A percentile compares a stretch with the other conserved stretches of the same genome.
phyloP scores from a whole-genome alignment of 176 grass and related monocot genomes.

The Elymus sibiricus region DNA sequence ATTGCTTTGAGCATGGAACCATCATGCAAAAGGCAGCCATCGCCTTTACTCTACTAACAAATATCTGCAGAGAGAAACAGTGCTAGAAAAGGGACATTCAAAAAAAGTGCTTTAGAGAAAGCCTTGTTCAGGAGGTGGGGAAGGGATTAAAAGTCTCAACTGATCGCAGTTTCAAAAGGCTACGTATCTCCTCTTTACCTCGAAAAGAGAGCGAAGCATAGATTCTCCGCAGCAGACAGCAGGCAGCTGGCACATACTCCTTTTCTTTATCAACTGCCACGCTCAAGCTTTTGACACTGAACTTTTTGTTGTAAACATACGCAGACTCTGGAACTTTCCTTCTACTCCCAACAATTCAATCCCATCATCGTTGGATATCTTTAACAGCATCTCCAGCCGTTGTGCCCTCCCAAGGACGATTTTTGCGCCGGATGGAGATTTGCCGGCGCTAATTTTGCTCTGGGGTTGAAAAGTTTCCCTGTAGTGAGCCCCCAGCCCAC shows the following conservation, averaged over 20 bases:
- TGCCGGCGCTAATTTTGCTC: too few relatives aligned
- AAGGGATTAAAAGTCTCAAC: slow-evolving; percentile 21
- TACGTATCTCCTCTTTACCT: slow-evolving; percentile 9
- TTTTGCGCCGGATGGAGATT: too few relatives aligned
- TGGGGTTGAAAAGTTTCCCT: too few relatives aligned
- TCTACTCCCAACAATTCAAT: neutral
- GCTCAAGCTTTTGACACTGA: neutral
- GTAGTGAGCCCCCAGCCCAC: too few relatives aligned
- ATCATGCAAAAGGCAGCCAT: slow-evolving; percentile 18
- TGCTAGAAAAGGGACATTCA: slow-evolving; percentile 24
- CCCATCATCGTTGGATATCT: neutral
- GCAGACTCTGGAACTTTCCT: neutral
- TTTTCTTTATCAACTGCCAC: neutral
- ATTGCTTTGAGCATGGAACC: neutral
- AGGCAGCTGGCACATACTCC: neutral
- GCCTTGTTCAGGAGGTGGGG: slow-evolving; percentile 36
- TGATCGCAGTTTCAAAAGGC: slow-evolving; percentile 38
- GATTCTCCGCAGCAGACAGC: slow-evolving; percentile 31
- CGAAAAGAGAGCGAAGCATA: slow-evolving; percentile 14
- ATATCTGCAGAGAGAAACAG: slow-evolving; percentile 25
- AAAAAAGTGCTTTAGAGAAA: slow-evolving; percentile 45
- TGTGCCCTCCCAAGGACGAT: too few relatives aligned
- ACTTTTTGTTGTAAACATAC: neutral
- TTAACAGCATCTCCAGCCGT: too few relatives aligned
- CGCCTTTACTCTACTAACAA: neutral